A percentile compares a stretch with the other conserved stretches of the same genome.
phyloP scores from a whole-genome alignment of 352 stramenopile species.

The Globisporangium sylvaticum region DNA sequence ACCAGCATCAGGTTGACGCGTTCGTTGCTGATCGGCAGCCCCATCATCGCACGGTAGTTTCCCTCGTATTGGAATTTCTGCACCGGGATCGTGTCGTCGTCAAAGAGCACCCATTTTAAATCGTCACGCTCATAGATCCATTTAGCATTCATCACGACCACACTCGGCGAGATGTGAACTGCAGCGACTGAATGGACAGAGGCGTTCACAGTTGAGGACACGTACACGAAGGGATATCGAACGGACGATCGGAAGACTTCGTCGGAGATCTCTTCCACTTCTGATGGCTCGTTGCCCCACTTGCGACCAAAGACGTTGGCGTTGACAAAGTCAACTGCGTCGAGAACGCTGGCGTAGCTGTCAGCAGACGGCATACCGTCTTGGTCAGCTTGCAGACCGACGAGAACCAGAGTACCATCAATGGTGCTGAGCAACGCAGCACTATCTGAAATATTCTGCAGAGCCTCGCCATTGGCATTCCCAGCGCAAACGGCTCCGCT shows the following conservation, averaged over 20 bases:
- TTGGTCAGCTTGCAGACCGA: neutral
- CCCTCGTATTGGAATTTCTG: neutral
- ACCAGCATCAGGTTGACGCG: neutral
- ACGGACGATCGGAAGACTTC: neutral
- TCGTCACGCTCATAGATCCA: neutral
- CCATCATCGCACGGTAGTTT: neutral
- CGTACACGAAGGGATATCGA: constrained; percentile 10
- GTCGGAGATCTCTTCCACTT: neutral
- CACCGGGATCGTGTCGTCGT: constrained; percentile 1
- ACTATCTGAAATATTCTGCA: neutral
- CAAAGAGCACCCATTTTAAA: neutral
- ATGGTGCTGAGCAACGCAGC: neutral
- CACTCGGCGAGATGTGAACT: neutral
- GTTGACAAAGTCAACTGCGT: constrained; percentile 12
- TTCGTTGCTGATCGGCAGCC: neutral
- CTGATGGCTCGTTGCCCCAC: neutral
- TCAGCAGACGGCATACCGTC: neutral
- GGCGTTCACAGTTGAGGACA: too few relatives aligned
- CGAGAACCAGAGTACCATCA: neutral
- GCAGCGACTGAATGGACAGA: neutral
- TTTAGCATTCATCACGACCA: neutral
- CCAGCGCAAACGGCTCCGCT: constrained; percentile 4
- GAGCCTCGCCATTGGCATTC: neutral
- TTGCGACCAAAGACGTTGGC: neutral
- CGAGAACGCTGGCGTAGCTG: constrained; percentile 1